Evolutionary conservation across 2,329 filamentous ascomycete species (phyloP), one percentile per base, ranked within the genome.

Genomic region (Claviceps maximensis): DNA sequence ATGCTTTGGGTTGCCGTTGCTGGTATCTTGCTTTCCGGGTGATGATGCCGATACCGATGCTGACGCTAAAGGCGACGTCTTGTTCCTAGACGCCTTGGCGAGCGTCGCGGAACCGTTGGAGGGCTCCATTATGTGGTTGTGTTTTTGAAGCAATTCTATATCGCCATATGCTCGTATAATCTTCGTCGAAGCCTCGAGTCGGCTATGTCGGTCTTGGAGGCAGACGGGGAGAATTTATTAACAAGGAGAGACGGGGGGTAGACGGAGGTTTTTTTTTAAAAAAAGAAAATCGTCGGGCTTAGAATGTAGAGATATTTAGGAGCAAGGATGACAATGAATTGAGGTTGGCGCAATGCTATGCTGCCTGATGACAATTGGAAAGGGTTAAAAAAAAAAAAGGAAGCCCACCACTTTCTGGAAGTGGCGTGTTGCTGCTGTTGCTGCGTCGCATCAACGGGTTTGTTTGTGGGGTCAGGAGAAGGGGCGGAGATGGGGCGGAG

Each of bases 61-160:
- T 55, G 55, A 58, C 17, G 15, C 58, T 2, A 40, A 27, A 19
- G 49, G 6, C 53, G 50, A 40, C 19, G 31, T 38, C 55, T 61
- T 59, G 50, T 60, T 60, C 58, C 63, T 64, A 51, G 67, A 53
- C 55, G 58, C 55, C 57, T 62, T 64, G 55, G 63, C 66, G 56
- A 67, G 60, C 53, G 68, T 70, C 38, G 67, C 59, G 36, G 67
- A 62, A 50, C 61, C 59, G 49, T 65, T 62, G 55, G 64, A 58
- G 29, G 61, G 56, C 61, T 64, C 64, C 29, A 25, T 52, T n/a
- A 25, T 36, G 36, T 7, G 8, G 19, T 27, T 10, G 19, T 17
- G 41, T 50, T 10, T 13, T 13, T 17, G 15, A 27, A 41, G 8
- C n/a, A 42, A 12, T 33, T 33, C 9, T 50, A 23, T 23, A 2